Base-by-base conservation (phyloP, 2,329 filamentous ascomycete genomes). In the Metarhizium album region DNA sequence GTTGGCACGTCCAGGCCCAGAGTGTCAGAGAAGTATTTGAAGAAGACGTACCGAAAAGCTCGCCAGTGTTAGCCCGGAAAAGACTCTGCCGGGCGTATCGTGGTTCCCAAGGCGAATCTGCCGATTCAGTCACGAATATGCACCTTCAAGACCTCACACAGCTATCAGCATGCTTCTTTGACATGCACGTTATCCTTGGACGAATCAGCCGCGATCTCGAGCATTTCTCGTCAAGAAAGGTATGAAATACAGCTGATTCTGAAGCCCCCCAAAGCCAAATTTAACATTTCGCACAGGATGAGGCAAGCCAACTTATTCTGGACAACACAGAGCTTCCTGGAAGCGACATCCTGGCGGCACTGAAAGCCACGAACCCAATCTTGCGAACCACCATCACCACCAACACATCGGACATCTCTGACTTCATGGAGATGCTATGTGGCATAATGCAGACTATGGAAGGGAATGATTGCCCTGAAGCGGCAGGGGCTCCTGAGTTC, bases 151-250 rank as follows among this genome's bases (percentile, higher is more conserved):
- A 16, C n/a, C 42, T 50, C 3, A 38, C 22, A 24, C 23, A 46
- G 23, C 42, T 50, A 1, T 29, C 16, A 11, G 31, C 31, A 18
- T 35, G 37, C 23, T 27, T 46, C 7, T 33, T 16, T 33, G 42
- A 46, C 33, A 46, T 46, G 48, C 14, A 45, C n/a, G 14, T 42
- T 27, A 23, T 50, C 18, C 42, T 50, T 9, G 29, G 40, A 45
- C 48, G 33, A 40, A 33, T 38, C 9, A 46, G 27, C 31, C 48
- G 33, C 14, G 13, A 50, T 46, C 16, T 50, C 9, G 22, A 29
- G 1, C 16, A 40, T 2, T 42, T 50, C 18, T 22, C 8, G 3
- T 27, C 18, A 3, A 24, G 38, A 40, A 27, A 31, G 16, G 38
- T 42, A 38, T 14, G 11, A 31, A 5, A 5, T 31, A 11, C 29